phyloP scores from a whole-genome alignment of 176 grass and related monocot genomes.

The Oryza officinalis region DNA sequence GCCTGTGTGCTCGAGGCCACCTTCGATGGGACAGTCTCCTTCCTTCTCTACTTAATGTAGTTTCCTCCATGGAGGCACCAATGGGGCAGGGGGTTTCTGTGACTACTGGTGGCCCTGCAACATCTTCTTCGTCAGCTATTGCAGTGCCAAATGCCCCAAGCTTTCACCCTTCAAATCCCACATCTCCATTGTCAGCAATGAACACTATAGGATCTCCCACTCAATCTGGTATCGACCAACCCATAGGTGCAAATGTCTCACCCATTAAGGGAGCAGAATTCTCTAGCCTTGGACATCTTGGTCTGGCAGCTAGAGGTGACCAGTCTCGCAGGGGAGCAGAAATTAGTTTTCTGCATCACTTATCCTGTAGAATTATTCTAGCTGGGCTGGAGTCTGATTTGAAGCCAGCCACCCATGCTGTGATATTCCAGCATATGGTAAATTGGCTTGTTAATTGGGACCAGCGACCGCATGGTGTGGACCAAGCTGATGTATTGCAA shows the following conservation, averaged over 20 bases:
- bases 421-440: conserved; percentile 84
- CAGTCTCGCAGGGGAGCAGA: conserved; percentile 49
- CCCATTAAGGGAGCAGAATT: conserved; percentile 72
- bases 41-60: conserved; percentile 72
- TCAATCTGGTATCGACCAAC: conserved; percentile 84
- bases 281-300: conserved; percentile 51
- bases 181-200: conserved; percentile 75
- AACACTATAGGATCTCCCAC: conserved; percentile 86
- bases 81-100: conserved; percentile 47
- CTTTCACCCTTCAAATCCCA: conserved; percentile 75
- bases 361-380: conserved; percentile 86
- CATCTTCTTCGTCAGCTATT: conserved; percentile 54
- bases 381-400: conserved; percentile 67
- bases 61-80: conserved; percentile 63
- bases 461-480: conserved; percentile 50
- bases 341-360: conserved; percentile 72
- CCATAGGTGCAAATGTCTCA: conserved; percentile 66
- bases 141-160: conserved; percentile 48
- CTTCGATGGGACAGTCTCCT: conserved; percentile 90
- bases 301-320: conserved; percentile 40
- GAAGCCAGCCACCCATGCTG: conserved; percentile 83
- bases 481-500: conserved; percentile 48
- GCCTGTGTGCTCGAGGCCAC: conserved; percentile 71
- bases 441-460: conserved; percentile 94
- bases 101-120: conserved; percentile 32